Evolutionary conservation across 352 stramenopile genomes (phyloP).

Genomic region (Globisporangium irregulare): DNA sequence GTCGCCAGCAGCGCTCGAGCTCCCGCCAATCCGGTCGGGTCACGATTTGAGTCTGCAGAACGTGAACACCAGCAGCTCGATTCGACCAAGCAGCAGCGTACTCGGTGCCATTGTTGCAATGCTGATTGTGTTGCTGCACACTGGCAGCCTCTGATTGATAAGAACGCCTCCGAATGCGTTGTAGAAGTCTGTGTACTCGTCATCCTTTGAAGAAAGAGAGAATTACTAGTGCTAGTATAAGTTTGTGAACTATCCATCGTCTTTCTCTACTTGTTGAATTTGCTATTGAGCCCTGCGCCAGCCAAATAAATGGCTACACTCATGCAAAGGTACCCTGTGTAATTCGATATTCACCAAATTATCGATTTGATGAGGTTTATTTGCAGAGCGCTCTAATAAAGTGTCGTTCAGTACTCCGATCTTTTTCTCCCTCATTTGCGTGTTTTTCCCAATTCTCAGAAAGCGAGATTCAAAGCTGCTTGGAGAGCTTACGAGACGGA

Average conservation of each 20-base stretch:
- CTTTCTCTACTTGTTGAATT: not conserved
- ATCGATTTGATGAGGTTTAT: not conserved
- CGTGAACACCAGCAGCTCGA: not conserved
- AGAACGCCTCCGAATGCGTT: not conserved
- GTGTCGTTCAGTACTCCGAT: not conserved
- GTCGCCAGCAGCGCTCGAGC: not conserved
- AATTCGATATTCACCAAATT: not conserved
- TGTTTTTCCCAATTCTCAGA: slow-evolving; percentile 7
- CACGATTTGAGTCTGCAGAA: not conserved
- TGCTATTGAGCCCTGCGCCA: no score
- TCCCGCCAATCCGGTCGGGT: not conserved
- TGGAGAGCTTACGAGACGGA: not conserved
- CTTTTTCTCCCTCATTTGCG: slow-evolving; percentile 1
- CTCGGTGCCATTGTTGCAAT: not conserved
- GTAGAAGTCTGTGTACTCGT: not conserved
- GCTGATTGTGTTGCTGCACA: not conserved
- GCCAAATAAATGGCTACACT: not conserved
- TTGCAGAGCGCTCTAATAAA: not conserved
- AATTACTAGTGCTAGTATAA: not conserved
- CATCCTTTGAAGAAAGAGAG: not conserved
- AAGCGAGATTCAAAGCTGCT: not conserved
- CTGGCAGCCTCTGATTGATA: not conserved
- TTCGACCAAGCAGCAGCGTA: not conserved
- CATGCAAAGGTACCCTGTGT: not conserved
- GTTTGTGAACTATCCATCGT: not conserved